Evolutionary conservation across 2,329 filamentous ascomycete species (phyloP).

Genomic region (Thelonectria olida): DNA sequence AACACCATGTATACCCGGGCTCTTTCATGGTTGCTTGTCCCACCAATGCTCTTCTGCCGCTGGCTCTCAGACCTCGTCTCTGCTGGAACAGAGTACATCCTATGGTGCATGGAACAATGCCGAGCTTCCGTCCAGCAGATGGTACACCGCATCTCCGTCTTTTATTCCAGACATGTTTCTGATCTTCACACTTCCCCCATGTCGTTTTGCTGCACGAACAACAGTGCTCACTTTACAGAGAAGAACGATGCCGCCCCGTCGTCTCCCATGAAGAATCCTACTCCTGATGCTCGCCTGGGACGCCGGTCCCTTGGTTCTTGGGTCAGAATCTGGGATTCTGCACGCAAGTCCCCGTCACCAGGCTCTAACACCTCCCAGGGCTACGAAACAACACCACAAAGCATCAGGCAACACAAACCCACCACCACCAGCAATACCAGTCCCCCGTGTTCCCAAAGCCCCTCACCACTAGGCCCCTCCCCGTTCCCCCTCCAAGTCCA

Average conservation of each 20-base stretch:
- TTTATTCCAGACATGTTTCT: not conserved
- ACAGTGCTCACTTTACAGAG: not conserved
- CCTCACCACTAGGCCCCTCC: not conserved
- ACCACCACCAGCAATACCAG: not conserved
- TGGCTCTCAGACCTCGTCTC: constrained; percentile 7
- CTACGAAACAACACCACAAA: not conserved
- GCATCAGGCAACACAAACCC: not conserved
- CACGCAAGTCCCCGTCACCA: not conserved
- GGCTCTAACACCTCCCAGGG: not conserved
- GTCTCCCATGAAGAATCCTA: not conserved
- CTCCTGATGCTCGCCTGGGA: not conserved
- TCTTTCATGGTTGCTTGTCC: constrained; percentile 4
- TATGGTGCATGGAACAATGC: not conserved
- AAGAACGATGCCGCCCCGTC: not conserved
- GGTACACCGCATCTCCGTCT: not conserved
- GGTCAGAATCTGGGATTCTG: not conserved
- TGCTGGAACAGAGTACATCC: not conserved
- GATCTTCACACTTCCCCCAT: not conserved
- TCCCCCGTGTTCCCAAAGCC: not conserved
- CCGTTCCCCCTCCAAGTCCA: constrained; percentile 25
- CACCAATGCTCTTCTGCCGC: not conserved
- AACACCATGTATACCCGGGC: not conserved
- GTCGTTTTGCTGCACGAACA: not conserved
- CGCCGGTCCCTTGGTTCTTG: not conserved
- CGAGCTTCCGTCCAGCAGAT: not conserved